Evolutionary conservation across 306 rosid species (phyloP).

Genomic region (Carpinus fangiana): DNA sequence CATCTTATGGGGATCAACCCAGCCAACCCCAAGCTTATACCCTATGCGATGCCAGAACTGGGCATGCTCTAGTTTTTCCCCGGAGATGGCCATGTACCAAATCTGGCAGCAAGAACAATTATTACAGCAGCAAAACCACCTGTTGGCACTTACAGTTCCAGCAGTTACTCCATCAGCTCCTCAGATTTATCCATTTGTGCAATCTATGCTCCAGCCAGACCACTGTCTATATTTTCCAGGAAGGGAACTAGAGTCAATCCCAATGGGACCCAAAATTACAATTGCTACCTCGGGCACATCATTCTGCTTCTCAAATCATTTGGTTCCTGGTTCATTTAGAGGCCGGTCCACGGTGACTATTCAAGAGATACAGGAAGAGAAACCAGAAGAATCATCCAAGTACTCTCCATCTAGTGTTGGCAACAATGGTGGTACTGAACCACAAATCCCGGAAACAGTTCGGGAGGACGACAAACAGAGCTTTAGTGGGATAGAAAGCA

Average conservation of each 20-base stretch:
- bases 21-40: slow-evolving; percentile 36
- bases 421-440: slow-evolving; percentile 31
- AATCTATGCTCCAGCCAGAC: slow-evolving; percentile 56
- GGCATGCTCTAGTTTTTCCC: slow-evolving; percentile 49
- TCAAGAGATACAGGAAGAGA: slow-evolving; percentile 74
- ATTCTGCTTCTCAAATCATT: slow-evolving; percentile 47
- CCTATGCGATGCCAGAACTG: slow-evolving; percentile 50
- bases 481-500: slow-evolving; percentile 28
- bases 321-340: slow-evolving; percentile 41
- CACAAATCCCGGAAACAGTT: slow-evolving; percentile 32
- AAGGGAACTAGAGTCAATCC: slow-evolving; percentile 47
- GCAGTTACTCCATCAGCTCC: slow-evolving; percentile 50
- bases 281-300: slow-evolving; percentile 54
- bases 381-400: slow-evolving; percentile 40
- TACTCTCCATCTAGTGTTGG: slow-evolving; percentile 24
- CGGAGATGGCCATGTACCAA: slow-evolving; percentile 59
- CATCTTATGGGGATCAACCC: slow-evolving; percentile 34
- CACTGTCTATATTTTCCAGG: slow-evolving; percentile 57
- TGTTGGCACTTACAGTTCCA: slow-evolving; percentile 55
- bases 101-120: slow-evolving; percentile 79
- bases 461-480: slow-evolving; percentile 44
- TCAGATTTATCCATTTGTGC: slow-evolving; percentile 62
- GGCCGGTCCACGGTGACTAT: slow-evolving; percentile 69
- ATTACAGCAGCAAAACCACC: slow-evolving; percentile 51
- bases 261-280: slow-evolving; percentile 49